phyloP scores from a whole-genome alignment of 2,329 filamentous ascomycete genomes.

The Nigrograna mackinnonii region DNA sequence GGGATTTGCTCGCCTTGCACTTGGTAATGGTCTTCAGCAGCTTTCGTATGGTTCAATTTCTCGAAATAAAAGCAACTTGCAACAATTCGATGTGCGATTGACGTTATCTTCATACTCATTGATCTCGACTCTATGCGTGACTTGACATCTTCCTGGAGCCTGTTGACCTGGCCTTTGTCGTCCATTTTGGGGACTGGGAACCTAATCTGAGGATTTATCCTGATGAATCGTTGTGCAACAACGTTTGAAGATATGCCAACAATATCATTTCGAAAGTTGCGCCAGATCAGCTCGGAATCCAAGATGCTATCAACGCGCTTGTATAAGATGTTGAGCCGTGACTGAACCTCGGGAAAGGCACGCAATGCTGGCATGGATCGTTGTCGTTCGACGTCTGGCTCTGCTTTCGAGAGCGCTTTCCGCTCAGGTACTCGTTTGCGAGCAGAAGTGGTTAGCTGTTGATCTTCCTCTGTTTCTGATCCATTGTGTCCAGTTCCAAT shows the following conservation, averaged over 20 bases:
- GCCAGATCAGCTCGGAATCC: constrained; percentile 40
- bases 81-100: constrained; percentile 34
- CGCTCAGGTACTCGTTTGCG: constrained; percentile 1
- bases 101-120: constrained; percentile 22
- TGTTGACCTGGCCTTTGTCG: constrained; percentile 36
- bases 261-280: constrained; percentile 32
- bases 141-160: constrained; percentile 33
- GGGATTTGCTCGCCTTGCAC: constrained; percentile 6
- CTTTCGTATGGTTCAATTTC: constrained; percentile 5
- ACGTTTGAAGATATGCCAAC: constrained; percentile 22
- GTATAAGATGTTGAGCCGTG: constrained; percentile 27
- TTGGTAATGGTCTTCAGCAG: constrained; percentile 6
- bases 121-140: constrained; percentile 16
- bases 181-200: constrained; percentile 30
- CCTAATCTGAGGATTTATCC: constrained; percentile 38
- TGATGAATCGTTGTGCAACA: constrained; percentile 31
- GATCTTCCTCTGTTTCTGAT: constrained; percentile 1
- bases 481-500: constrained; percentile 22
- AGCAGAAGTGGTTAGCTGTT: background rate
- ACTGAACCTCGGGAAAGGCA: constrained; percentile 7
- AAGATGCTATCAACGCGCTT: constrained; percentile 35
- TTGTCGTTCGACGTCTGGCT: background rate
- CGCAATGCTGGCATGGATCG: background rate
- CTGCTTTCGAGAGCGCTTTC: background rate
- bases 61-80: constrained; percentile 45